Evolutionary conservation across 257 asterid species (phyloP).

Genomic region (Cruciata laevipes): DNA sequence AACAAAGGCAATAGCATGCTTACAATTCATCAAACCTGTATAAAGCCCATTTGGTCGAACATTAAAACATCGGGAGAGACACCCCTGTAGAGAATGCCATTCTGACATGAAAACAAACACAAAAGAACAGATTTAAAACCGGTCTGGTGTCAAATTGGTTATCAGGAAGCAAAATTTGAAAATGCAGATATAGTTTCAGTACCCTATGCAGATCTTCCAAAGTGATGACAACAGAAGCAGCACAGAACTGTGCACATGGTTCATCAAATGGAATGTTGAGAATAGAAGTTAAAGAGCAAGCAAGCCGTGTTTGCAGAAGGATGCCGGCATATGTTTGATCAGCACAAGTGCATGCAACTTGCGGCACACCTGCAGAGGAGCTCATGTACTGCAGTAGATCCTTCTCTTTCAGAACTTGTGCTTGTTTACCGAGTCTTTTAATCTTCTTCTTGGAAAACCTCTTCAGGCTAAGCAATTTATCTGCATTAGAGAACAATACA

Average conservation of each 20-base stretch:
- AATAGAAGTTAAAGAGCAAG: conserved; percentile 63
- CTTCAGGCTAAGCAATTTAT: conserved; percentile 68
- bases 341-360: conserved; percentile 70
- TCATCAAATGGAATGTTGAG: conserved; percentile 62
- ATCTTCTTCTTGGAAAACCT: conserved; percentile 81
- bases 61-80: conserved; percentile 76
- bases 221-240: conserved; percentile 70
- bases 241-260: conserved; percentile 74
- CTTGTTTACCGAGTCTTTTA: conserved; percentile 69
- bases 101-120: conserved; percentile 36
- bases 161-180: conserved; percentile 11
- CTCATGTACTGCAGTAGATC: conserved; percentile 44
- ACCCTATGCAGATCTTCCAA: conserved; percentile 86
- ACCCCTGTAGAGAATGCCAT: conserved; percentile 71
- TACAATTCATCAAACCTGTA: conserved; percentile 48
- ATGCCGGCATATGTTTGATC: conserved; percentile 68
- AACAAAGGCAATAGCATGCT: not conserved
- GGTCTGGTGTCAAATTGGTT: not conserved
- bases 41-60: conserved; percentile 67
- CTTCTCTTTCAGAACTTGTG: conserved; percentile 65
- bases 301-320: conserved; percentile 62
- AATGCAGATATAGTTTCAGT: conserved; percentile 16
- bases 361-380: conserved; percentile 59
- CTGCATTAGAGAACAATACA: conserved; percentile 32
- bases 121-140: conserved; percentile 9